phyloP scores from a whole-genome alignment of 768 basidiomycete species.

The Panaeolus cyanescens region DNA sequence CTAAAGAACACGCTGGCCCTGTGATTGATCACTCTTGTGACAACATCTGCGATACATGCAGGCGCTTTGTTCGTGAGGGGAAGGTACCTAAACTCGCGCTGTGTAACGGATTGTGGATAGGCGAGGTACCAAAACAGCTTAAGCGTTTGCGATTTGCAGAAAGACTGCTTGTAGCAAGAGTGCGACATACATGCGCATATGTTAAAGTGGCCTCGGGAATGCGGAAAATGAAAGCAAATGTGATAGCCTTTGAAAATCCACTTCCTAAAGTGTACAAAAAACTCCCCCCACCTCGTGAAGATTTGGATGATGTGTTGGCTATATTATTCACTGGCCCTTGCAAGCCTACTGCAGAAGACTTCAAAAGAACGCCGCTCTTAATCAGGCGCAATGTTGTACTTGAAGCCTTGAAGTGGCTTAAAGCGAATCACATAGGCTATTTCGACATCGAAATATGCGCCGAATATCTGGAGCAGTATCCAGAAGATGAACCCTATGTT shows the following conservation, averaged over 20 bases:
- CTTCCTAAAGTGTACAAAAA: conserved; percentile 21
- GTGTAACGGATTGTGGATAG: conserved; percentile 16
- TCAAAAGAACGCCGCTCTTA: conserved; percentile 6
- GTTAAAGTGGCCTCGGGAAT: conserved; percentile 23
- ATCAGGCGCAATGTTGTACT: conserved; percentile 1
- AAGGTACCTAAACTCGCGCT: conserved; percentile 20
- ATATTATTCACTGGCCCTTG: not conserved
- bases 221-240: conserved; percentile 24
- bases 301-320: conserved; percentile 28
- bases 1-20: conserved; percentile 10
- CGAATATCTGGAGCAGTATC: conserved; percentile 20
- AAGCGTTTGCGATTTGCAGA: conserved; percentile 19
- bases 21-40: conserved; percentile 12
- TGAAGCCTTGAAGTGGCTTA: conserved; percentile 6
- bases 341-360: not conserved
- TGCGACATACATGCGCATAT: conserved; percentile 23
- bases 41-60: conserved; percentile 10
- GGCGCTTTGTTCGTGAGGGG: not conserved
- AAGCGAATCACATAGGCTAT: conserved; percentile 6
- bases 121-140: conserved; percentile 12
- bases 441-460: conserved; percentile 16
- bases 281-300: conserved; percentile 25
- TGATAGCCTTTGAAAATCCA: conserved; percentile 23
- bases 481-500: conserved; percentile 17
- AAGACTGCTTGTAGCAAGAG: conserved; percentile 23